Base-by-base conservation (phyloP, 257 asterid genomes). In the Euphrasia confusa region DNA sequence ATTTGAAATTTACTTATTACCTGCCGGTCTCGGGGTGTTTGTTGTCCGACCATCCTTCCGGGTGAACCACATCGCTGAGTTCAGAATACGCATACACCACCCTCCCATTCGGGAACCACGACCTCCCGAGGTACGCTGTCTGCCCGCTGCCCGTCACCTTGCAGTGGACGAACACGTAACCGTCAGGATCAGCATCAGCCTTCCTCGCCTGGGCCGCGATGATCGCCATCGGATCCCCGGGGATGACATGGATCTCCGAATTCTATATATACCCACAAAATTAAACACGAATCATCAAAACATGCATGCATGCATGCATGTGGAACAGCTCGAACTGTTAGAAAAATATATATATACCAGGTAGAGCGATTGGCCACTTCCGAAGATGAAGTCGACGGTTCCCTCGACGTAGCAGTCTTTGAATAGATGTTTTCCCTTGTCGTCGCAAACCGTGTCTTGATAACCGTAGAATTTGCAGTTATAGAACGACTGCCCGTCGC, bases 401-500 rank as follows among this genome's bases (percentile, higher is more conserved):
- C 99, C 99, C 68, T 93, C 97, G 35, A 93, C 68, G n/a, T 85
- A 87, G 60, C 94, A 84, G 60, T 89, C 96, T 45, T 92, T 92
- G 65, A 54, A 84, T 13, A 93, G 74, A 75, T 89, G 99, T 39
- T 62, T 72, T 10, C 97, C 96, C 33, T 18, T 68, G 10, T 81
- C 78, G 57, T 93, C 99, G 53, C 83, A 79, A 2, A 93, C 61
- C 8, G 97, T 93, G 35, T 93, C 99, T 73, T 93, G 99, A 73
- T 63, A 89, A 3, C 97, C 96, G 64, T 47, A 1, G 9, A 93
- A 42, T 64, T 37, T 82, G 64, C 93, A 87, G 65, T 79, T 87
- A 14, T 87, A 85, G 71, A 87, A 78, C 0, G 95, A 67, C 0
- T 76, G 78, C 33, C 63, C 71, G 11, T 93, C 84, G 5, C 91